These are phyloP conservation scores for Fusarium pseudonygamai DNA, from an alignment of 2,329 filamentous ascomycete species.

Conservation along the genomic window DNA sequence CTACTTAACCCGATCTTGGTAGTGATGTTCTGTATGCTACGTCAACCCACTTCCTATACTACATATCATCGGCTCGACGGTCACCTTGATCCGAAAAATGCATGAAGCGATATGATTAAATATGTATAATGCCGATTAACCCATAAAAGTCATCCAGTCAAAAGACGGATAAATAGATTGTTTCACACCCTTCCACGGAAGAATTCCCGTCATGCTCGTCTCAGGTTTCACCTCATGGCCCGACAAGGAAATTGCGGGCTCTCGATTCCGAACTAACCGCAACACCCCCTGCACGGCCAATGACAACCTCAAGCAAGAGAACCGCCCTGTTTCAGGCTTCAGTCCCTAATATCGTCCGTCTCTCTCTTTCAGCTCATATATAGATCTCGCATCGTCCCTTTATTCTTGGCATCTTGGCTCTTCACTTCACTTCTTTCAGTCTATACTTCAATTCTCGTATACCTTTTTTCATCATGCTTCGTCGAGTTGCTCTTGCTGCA, in stretches of 20 bases:
- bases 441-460: not conserved
- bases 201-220: constrained; percentile 13
- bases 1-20: accelerated
- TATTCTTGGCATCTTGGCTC: constrained; percentile 11
- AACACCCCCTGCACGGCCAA: constrained; percentile 3
- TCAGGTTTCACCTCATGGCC: constrained; percentile 18
- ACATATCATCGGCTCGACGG: not conserved
- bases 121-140: not conserved
- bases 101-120: not conserved
- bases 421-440: constrained; percentile 2
- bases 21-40: not conserved
- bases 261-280: constrained; percentile 22
- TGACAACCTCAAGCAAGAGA: not conserved
- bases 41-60: not conserved
- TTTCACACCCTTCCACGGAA: constrained; percentile 33
- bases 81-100: not conserved
- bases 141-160: not conserved
- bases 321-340: constrained; percentile 18
- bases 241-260: constrained; percentile 24
- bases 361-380: not conserved
- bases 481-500: constrained; percentile 54
- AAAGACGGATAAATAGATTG: constrained; percentile 26
- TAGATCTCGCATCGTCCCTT: not conserved
- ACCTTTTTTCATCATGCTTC: constrained; percentile 37
- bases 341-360: constrained; percentile 14